Conservation (phyloP, 1,284 basidiomycete species). For the Melampsora larici-populina region DNA sequence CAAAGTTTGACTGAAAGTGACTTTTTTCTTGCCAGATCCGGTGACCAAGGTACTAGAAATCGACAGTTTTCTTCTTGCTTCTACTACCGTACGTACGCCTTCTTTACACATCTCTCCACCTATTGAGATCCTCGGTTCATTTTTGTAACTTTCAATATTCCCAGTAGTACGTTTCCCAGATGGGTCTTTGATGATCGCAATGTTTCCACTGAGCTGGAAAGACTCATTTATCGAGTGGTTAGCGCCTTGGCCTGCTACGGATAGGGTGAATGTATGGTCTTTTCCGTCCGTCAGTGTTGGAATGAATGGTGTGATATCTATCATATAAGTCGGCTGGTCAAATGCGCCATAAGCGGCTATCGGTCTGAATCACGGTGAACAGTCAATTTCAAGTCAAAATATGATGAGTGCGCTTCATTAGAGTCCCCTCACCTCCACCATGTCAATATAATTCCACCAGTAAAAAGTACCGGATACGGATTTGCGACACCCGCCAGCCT, state of each 20-base stretch:
- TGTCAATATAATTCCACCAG: conserved; percentile 69
- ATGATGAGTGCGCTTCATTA: not conserved
- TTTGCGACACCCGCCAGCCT: conserved; percentile 70
- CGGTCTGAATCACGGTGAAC: conserved; percentile 56
- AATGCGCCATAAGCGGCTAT: conserved; percentile 73
- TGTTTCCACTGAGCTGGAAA: conserved; percentile 71
- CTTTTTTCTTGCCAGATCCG: conserved; percentile 11
- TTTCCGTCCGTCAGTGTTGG: conserved; percentile 67
- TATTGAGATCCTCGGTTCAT: conserved; percentile 5
- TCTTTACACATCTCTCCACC: conserved; percentile 2
- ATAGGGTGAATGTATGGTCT: conserved; percentile 67
- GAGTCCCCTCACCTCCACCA: conserved; percentile 60
- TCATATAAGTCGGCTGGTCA: conserved; percentile 71
- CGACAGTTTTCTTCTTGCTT: conserved; percentile 24
- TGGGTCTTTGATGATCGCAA: conserved; percentile 58
- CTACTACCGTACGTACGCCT: conserved; percentile 3
- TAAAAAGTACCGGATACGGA: conserved; percentile 74
- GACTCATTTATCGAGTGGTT: conserved; percentile 65
- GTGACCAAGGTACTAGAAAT: conserved; percentile 34
- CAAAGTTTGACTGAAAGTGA: conserved; percentile 32
- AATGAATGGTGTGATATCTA: conserved; percentile 74
- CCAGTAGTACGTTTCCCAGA: conserved; percentile 28
- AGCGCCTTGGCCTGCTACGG: conserved; percentile 68
- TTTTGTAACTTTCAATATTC: conserved; percentile 22
- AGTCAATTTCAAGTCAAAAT: not conserved